Base-by-base conservation (phyloP, 306 rosid species). In the Rubus idaeus region DNA sequence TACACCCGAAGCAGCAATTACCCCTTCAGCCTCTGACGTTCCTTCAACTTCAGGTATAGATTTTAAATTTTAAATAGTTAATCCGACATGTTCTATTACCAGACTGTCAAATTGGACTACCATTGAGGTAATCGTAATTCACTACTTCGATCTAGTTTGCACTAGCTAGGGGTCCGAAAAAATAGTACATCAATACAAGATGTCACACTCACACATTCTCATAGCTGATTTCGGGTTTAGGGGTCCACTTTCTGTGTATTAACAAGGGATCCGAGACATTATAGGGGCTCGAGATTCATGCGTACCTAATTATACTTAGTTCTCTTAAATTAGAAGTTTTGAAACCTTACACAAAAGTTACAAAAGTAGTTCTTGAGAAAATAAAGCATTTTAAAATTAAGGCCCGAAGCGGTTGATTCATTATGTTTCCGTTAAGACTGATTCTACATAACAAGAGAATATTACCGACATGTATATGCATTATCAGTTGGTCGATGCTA, bases 1-100 rank as follows among this genome's bases (percentile, higher is more conserved):
- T 1, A 44, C 77, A 2, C 90, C 96, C 30, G 78, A 84, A 74
- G 85, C 78, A 16, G 76, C 90, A 35, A 67, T 83, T 50, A 58
- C 87, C 2, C 89, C 96, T 73, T 75, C 90, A 39, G 84, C 80
- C 58, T 76, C 92, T 30, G 80, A 79, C 46, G 65, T 77, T 74
- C 92, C 94, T 62, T 84, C 88, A 44, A 88, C 88, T 61, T 45
- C 68, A 58, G 77, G 77, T 74, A 74, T 16, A 20, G 20, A 18
- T 14, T 63, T 17, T 12, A 37, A 35, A 35, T 4, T 35, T 63
- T 44, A 40, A 20, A 40, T n/a, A 60, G 66, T 26, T 23, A 21
- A 21, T n/a, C 10, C n/a, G 63, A 57, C 21, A 57, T 55, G 20
- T n/a, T 55, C 46, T 53, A 12, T 20, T 21, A 8, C 63, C 14